phyloP scores from a whole-genome alignment of 140 eudicot genomes.

The Flaveria floridana region DNA sequence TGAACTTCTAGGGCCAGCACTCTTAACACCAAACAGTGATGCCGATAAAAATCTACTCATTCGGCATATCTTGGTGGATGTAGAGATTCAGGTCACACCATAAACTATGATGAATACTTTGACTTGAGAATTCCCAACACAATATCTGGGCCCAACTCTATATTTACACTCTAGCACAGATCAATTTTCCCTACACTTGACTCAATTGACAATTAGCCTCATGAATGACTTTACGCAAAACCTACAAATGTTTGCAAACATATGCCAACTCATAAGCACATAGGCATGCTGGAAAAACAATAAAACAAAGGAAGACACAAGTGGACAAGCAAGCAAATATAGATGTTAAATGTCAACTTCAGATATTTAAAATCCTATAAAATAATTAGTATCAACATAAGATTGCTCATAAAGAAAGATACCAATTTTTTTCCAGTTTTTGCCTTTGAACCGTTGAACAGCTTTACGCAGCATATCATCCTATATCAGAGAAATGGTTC shows the following conservation, averaged over 20 bases:
- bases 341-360: not conserved
- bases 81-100: too few species aligned
- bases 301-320: not conserved
- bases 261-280: not conserved
- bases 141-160: too few species aligned
- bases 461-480: constrained; percentile 74
- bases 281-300: constrained; percentile 9
- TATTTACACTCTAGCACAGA: too few species aligned
- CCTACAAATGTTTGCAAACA: not conserved
- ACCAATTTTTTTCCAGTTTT: constrained; percentile 94
- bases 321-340: too few species aligned
- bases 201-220: too few species aligned
- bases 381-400: not conserved
- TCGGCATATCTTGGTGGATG: too few species aligned
- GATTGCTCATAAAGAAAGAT: constrained; percentile 15
- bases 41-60: too few species aligned
- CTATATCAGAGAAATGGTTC: constrained; percentile 36
- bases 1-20: too few species aligned
- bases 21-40: too few species aligned
- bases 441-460: constrained; percentile 74
- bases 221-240: not conserved
- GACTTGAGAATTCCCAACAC: too few species aligned
- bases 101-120: too few species aligned
- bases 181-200: too few species aligned
- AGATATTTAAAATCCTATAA: constrained; percentile 7